phyloP scores from a whole-genome alignment of 2,329 filamentous ascomycete species.

The Colletotrichum brevisporum region DNA sequence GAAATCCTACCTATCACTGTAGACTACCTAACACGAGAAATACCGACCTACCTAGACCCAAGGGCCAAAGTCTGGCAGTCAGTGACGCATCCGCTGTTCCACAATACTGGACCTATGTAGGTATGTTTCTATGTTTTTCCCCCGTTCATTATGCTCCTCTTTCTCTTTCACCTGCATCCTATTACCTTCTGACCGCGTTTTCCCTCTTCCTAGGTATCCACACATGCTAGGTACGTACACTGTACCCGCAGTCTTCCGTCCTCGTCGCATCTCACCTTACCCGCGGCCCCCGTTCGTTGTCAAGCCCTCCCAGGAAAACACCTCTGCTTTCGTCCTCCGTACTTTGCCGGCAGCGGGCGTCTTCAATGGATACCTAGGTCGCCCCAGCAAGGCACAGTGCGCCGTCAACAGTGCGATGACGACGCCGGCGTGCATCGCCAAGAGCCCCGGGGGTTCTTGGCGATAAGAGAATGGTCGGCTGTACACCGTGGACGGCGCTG shows the following conservation, averaged over 20 bases:
- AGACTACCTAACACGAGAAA: neutral
- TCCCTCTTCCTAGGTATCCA: neutral
- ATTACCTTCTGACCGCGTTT: neutral
- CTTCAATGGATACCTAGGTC: neutral
- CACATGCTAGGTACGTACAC: neutral
- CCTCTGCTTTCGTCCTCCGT: constrained; percentile 1
- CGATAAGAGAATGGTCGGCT: constrained; percentile 7
- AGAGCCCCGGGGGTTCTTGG: constrained; percentile 30
- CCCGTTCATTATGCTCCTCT: constrained; percentile 7
- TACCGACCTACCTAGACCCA: neutral
- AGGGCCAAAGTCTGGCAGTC: constrained; percentile 5
- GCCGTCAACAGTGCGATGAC: constrained; percentile 24
- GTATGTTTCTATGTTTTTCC: neutral
- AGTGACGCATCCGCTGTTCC: constrained; percentile 25
- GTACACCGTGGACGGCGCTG: constrained; percentile 19
- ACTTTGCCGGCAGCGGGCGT: constrained; percentile 1
- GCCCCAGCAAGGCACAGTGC: constrained; percentile 17
- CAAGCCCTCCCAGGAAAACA: neutral
- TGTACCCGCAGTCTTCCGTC: neutral
- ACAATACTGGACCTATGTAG: neutral
- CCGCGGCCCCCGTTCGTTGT: constrained; percentile 22
- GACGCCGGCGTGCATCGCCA: constrained; percentile 32
- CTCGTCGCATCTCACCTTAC: constrained; percentile 9
- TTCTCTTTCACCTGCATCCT: neutral
- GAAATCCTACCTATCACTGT: neutral